Base-by-base conservation (phyloP, 1,139 yeast genomes). In the Geotrichum aggregatum region DNA sequence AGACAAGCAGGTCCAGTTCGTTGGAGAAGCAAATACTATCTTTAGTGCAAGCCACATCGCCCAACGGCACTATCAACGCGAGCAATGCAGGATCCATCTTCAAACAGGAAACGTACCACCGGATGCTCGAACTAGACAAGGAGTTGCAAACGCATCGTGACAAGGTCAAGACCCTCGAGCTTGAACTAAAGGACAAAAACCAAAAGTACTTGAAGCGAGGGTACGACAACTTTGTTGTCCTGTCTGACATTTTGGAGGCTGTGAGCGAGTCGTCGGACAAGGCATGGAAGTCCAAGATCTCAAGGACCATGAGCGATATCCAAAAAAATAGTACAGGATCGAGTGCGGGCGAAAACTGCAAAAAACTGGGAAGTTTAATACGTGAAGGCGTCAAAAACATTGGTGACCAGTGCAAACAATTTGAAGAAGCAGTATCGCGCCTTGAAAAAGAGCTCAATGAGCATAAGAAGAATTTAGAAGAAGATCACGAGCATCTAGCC, bases 91-190 rank as follows among this genome's bases (percentile, higher is more conserved):
- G 51, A 5, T 31, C 55, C 10, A 14, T 39, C 13, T 43, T 44
- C n/a, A 52, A 49, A 36, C 49, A 49, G 33, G 47, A 52, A 33
- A 43, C 53, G 1, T 52, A 52, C 18, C 55, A 47, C 14, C 55
- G 52, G 22, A 47, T 50, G 49, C 35, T 53, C 7, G 56, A 53
- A 31, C 50, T 53, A 1, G 49, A 50, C n/a, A 47, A 43, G 24
- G 54, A 53, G n/a, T 42, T 46, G 10, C 49, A 45, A 30, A 18
- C 16, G 22, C 39, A 28, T 3, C 52, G 48, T 3, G 47, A 44
- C 8, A 40, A 45, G 19, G 22, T 47, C 31, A 44, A 48, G 38
- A 26, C 28, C 13, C 44, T 42, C 10, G 55, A 52, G 18, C 28
- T 26, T 2, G 54, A 48, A 8, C 28, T 48, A 11, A 19, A 33